These are phyloP conservation scores for Fusarium mangiferae DNA, from an alignment of 2,329 filamentous ascomycete genomes.

Conservation along the genomic window DNA sequence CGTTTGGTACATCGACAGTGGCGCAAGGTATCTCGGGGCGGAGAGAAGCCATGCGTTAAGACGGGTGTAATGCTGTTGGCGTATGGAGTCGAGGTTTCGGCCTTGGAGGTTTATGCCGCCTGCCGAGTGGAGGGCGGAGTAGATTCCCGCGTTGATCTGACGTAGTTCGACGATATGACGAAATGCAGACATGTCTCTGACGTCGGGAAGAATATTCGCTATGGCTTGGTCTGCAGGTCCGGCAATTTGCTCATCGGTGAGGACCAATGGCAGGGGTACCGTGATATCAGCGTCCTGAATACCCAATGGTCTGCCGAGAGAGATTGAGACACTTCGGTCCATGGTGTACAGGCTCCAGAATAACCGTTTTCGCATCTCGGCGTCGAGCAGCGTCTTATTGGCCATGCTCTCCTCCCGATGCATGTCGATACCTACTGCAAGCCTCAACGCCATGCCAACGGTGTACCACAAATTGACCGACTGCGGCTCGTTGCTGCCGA, in stretches of 20 bases:
- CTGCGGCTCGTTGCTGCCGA: constrained; percentile 40
- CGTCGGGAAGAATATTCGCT: constrained; percentile 24
- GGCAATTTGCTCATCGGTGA: constrained; percentile 31
- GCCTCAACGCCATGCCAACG: constrained; percentile 35
- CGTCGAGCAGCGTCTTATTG: constrained; percentile 22
- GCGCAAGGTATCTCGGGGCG: constrained; percentile 33
- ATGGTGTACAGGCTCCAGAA: constrained; percentile 41
- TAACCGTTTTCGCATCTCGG: constrained; percentile 36
- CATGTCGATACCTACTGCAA: constrained; percentile 37
- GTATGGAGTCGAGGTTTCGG: constrained; percentile 28
- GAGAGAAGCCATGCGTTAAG: constrained; percentile 38
- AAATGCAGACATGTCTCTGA: constrained; percentile 38
- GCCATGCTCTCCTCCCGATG: constrained; percentile 32
- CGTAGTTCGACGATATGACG: constrained; percentile 35
- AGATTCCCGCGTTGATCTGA: constrained; percentile 34
- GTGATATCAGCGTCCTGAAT: constrained; percentile 40
- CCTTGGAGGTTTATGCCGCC: constrained; percentile 28
- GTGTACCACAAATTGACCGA: constrained; percentile 40
- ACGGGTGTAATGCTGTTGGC: constrained; percentile 34
- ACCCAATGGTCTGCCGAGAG: constrained; percentile 28
- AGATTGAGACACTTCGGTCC: constrained; percentile 38
- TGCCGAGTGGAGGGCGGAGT: constrained; percentile 36
- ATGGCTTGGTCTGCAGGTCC: constrained; percentile 24
- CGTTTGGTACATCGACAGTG: constrained; percentile 40
- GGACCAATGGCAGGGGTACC: constrained; percentile 20